A percentile compares a stretch with the other conserved stretches of the same genome.
phyloP scores from a whole-genome alignment of 768 basidiomycete species.

The Daedaleopsis sinensis region DNA sequence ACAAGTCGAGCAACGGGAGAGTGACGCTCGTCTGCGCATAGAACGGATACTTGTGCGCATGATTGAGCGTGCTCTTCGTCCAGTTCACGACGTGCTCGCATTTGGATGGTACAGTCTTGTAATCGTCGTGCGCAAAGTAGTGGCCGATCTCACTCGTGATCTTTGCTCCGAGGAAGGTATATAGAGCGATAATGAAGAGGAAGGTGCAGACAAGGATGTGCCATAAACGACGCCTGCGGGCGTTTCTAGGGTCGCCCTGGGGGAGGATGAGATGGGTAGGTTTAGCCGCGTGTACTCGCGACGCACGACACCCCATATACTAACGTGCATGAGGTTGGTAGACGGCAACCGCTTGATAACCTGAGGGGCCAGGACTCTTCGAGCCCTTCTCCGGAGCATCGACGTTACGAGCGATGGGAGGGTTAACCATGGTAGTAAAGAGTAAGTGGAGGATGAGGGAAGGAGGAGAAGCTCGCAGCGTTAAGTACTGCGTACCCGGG shows the following conservation, averaged over 20 bases:
- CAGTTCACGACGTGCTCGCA: constrained; percentile 12
- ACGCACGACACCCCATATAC: background rate
- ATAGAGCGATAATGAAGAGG: constrained; percentile 7
- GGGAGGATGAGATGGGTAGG: too few relatives aligned
- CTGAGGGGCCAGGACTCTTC: too few relatives aligned
- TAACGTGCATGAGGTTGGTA: constrained; percentile 7
- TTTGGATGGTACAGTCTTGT: background rate
- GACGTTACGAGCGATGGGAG: background rate
- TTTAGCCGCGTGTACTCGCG: too few relatives aligned
- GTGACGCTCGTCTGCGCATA: constrained; percentile 16
- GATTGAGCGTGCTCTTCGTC: background rate
- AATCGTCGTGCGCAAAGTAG: background rate
- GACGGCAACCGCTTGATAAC: background rate
- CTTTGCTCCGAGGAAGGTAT: background rate
- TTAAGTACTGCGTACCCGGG: too few relatives aligned
- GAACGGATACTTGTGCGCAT: background rate
- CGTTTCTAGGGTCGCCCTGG: constrained; percentile 9
- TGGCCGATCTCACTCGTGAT: background rate
- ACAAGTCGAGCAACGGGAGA: constrained; percentile 18
- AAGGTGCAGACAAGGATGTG: constrained; percentile 12
- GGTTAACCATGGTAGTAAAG: background rate
- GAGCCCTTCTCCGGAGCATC: too few relatives aligned
- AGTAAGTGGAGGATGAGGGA: too few relatives aligned
- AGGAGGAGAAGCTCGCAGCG: too few relatives aligned
- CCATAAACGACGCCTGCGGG: constrained; percentile 20